phyloP scores from a whole-genome alignment of 768 basidiomycete species.

The Tylopilus subfusipes region DNA sequence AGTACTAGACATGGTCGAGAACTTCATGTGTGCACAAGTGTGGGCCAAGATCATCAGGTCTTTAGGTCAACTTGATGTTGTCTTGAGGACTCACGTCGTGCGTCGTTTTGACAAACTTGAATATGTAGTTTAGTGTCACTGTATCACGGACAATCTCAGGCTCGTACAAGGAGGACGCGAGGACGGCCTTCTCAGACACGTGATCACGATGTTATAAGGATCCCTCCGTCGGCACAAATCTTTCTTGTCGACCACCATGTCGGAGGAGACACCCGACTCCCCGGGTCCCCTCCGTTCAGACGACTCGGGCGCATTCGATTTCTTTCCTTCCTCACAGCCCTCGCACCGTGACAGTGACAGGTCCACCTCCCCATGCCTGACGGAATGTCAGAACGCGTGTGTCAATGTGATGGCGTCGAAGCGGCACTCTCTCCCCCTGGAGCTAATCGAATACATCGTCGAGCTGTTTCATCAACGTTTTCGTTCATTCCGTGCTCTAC shows the following conservation, averaged over 20 bases:
- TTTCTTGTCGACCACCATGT: constrained; percentile 17
- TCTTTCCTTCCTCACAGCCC: constrained; percentile 13
- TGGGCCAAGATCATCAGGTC: too few species aligned
- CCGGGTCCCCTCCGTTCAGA: constrained; percentile 13
- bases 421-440: constrained; percentile 26
- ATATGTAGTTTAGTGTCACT: too few species aligned
- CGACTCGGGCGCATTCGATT: constrained; percentile 5
- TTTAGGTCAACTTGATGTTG: too few species aligned
- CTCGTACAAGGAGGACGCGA: too few species aligned
- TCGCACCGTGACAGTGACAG: constrained; percentile 8
- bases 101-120: too few species aligned
- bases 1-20: too few species aligned
- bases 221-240: not conserved
- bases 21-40: too few species aligned
- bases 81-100: too few species aligned
- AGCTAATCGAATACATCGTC: constrained; percentile 32
- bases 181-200: constrained; percentile 17
- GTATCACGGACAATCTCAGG: too few species aligned
- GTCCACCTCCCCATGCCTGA: constrained; percentile 23
- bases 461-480: constrained; percentile 18
- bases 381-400: constrained; percentile 6
- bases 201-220: constrained; percentile 8
- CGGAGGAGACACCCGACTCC: not conserved
- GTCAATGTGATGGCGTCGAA: not conserved
- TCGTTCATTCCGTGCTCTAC: constrained; percentile 34